Base-by-base conservation (phyloP, 1,139 yeast species). In the Yamadazyma songkhlaensis region DNA sequence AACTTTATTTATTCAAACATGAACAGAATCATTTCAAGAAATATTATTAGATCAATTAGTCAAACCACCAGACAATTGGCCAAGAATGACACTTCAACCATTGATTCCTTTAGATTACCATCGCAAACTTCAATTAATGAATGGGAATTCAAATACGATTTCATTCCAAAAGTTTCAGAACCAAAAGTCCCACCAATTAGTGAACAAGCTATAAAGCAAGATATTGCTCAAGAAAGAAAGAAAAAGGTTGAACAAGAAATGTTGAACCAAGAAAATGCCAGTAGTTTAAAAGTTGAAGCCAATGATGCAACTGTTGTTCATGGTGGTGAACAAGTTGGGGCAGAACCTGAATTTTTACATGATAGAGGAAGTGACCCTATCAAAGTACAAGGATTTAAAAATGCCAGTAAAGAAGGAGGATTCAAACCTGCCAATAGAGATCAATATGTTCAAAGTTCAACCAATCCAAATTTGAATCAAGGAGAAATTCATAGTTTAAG, bases 151-250 rank as follows among this genome's bases (percentile, higher is more conserved):
- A 74, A 72, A 50, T 75, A 76, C 50, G 76, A 71, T 51, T 71
- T 66, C 44, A 62, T 69, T 38, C 76, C 76, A 17, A 67, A 65
- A 46, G 62, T 61, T 11, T 39, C 64, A 9, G 68, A 68, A 37
- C 74, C 78, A 14, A 72, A 74, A 53, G 67, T 75, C 17, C 81
- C 81, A 7, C 77, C 81, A 4, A 59, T 75, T 38, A 68, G 75
- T 36, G 60, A 65, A 17, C 74, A 74, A 45, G 81, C 81, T 2
- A 71, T 75, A 29, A 60, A 67, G 44, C 76, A 67, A 42, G 76
- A 71, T 46, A 64, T 69, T 47, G 77, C 76, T 27, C 65, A 63
- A 14, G 68, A 64, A 37, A 64, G 61, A 47, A 66, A 60, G 39
- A 64, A 64, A 35, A 50, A 56, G 35, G 71, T 73, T 12, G 79